phyloP scores from a whole-genome alignment of 352 stramenopile species.

The Blastocystis sp. region DNA sequence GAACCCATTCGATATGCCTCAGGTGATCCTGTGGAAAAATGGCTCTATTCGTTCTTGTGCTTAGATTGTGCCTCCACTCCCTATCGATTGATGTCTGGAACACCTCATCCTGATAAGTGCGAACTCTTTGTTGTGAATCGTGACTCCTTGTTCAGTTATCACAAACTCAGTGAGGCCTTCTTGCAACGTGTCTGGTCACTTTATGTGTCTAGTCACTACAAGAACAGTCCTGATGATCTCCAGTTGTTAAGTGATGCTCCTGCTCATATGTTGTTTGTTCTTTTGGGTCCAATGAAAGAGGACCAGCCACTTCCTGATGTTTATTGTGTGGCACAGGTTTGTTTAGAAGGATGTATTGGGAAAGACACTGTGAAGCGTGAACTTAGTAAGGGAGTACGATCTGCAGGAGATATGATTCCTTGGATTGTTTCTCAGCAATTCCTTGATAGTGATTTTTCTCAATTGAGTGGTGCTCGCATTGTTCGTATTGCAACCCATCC shows the following conservation, averaged over 20 bases:
- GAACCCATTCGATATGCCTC: slow-evolving; percentile 92
- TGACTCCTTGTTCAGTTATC: slow-evolving; percentile 97
- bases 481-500: slow-evolving; percentile 95
- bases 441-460: slow-evolving; percentile 91
- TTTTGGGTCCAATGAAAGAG: slow-evolving; percentile 84
- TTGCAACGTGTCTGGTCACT: slow-evolving; percentile 82
- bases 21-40: slow-evolving; percentile 88
- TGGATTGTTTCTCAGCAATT: slow-evolving; percentile 99
- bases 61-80: slow-evolving; percentile 79
- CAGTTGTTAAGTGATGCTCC: slow-evolving; percentile 95
- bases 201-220: slow-evolving; percentile 98
- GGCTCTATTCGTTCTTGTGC: slow-evolving; percentile 92
- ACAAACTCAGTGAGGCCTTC: slow-evolving; percentile 92
- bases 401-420: slow-evolving; percentile 93
- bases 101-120: slow-evolving; percentile 86
- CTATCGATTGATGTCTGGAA: slow-evolving; percentile 81
- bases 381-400: slow-evolving; percentile 85
- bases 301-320: slow-evolving; percentile 88
- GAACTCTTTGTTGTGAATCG: slow-evolving; percentile 97
- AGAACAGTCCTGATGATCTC: slow-evolving; percentile 98
- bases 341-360: slow-evolving; percentile 92
- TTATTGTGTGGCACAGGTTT: slow-evolving; percentile 90
- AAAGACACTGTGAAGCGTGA: slow-evolving; percentile 87
- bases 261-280: slow-evolving; percentile 91
- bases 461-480: slow-evolving; percentile 87